Percentiles rank a stretch among this genome's conserved stretches.
Conservation (phyloP, 306 rosid genomes). For the Dalbergia oliveri region DNA sequence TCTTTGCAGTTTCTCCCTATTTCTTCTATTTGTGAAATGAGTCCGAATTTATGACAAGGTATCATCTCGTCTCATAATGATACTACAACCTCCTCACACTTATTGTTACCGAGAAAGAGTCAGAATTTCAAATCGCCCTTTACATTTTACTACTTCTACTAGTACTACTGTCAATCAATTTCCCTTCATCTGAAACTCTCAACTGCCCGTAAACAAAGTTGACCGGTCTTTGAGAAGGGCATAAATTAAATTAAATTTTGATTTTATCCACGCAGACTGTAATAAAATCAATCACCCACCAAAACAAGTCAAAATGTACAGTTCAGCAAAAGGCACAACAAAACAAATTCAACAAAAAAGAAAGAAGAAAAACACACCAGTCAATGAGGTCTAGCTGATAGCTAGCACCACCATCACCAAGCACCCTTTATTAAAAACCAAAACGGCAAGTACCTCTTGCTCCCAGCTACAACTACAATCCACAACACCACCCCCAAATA, state of each 20-base stretch:
- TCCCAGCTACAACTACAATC: no score
- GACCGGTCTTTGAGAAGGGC: not conserved
- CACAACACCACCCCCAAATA: no score
- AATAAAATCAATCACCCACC: not conserved
- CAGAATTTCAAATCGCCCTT: not conserved
- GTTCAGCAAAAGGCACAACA: not conserved
- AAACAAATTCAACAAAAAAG: not conserved
- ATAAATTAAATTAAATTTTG: not conserved
- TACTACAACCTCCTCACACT: not conserved
- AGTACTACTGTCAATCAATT: not conserved
- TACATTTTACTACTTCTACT: no score
- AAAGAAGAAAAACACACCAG: not conserved
- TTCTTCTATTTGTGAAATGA: not conserved
- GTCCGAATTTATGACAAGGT: constrained; percentile 5
- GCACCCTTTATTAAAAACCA: not conserved
- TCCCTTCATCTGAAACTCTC: not conserved
- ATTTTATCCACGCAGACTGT: not conserved
- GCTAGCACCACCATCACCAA: not conserved
- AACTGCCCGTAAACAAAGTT: not conserved
- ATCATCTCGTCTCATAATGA: not conserved
- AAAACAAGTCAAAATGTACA: not conserved
- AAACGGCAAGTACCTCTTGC: no score
- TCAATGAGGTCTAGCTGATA: not conserved
- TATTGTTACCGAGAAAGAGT: not conserved
- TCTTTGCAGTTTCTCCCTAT: not conserved